These are phyloP conservation scores for Brassica carinata DNA, from an alignment of 345 rosid genomes.

Conservation along the genomic window DNA sequence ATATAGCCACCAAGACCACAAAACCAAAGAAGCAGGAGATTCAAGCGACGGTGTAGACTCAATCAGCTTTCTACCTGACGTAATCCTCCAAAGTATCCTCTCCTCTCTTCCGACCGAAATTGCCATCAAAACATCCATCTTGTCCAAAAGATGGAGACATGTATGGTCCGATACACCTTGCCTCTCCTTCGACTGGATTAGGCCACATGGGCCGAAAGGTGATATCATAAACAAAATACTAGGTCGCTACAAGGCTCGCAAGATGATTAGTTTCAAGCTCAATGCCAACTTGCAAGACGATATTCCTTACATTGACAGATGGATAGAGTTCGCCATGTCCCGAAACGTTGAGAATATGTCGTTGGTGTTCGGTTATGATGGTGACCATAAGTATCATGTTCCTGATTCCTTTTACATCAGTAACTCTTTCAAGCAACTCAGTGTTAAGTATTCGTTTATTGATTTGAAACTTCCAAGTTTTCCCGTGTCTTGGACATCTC, in stretches of 20 bases:
- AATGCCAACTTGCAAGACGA: fast-evolving
- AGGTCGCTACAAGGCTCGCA: constrained; percentile 10
- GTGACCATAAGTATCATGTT: not conserved
- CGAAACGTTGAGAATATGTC: constrained; percentile 9
- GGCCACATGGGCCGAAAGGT: not conserved
- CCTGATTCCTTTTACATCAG: not conserved
- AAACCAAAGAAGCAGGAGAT: not conserved
- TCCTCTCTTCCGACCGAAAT: not conserved
- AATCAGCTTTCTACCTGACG: constrained; percentile 10
- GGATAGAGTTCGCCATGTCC: constrained; percentile 27
- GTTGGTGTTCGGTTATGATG: not conserved
- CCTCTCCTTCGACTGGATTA: not conserved
- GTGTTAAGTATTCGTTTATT: not conserved
- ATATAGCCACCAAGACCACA: not conserved
- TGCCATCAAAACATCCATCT: constrained; percentile 14
- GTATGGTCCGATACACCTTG: constrained; percentile 21
- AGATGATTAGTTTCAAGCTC: not conserved
- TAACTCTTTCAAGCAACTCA: not conserved
- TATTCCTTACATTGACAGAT: not conserved
- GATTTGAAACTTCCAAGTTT: not conserved
- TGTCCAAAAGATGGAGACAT: constrained; percentile 33
- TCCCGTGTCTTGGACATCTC: constrained; percentile 12
- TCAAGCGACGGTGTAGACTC: constrained; percentile 4
- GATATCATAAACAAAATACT: constrained; percentile 1
- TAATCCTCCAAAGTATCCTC: not conserved